Conservation (phyloP, 768 basidiomycete genomes). For the Pholiota microspora region DNA sequence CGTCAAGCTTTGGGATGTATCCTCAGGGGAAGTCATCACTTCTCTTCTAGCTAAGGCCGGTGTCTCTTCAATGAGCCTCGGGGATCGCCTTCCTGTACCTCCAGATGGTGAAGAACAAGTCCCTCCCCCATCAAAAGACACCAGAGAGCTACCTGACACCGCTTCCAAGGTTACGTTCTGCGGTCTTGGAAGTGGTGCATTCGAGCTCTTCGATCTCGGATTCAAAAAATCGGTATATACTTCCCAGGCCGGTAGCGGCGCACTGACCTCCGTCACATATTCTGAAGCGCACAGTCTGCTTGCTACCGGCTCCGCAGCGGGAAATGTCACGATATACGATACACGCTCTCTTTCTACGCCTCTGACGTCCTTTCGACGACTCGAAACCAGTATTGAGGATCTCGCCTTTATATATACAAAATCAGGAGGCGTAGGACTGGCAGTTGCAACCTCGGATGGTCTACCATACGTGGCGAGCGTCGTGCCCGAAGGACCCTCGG, state of each 20-base stretch:
- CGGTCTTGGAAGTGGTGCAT: slow-evolving; percentile 53
- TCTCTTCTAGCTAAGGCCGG: slow-evolving; percentile 41
- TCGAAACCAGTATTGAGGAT: slow-evolving; percentile 49
- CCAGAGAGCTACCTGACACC: slow-evolving; percentile 45
- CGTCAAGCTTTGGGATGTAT: slow-evolving; percentile 71
- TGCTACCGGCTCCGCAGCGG: slow-evolving; percentile 56
- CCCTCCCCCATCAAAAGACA: slow-evolving; percentile 20
- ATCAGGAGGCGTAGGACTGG: slow-evolving; percentile 32
- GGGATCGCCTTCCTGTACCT: slow-evolving; percentile 31
- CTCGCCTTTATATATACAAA: slow-evolving; percentile 32
- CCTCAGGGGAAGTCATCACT: slow-evolving; percentile 45
- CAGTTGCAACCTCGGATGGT: slow-evolving; percentile 56
- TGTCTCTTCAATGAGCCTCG: slow-evolving; percentile 44
- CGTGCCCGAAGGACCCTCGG: slow-evolving; percentile 38
- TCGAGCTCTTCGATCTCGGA: slow-evolving; percentile 56
- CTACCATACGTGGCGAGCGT: slow-evolving; percentile 54
- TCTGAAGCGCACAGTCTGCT: slow-evolving; percentile 39
- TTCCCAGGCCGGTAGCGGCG: slow-evolving; percentile 14
- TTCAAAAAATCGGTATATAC: slow-evolving; percentile 28
- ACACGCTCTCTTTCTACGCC: slow-evolving; percentile 40
- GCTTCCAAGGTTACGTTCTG: slow-evolving; percentile 47
- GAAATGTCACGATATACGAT: slow-evolving; percentile 57
- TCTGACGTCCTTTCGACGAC: slow-evolving; percentile 42
- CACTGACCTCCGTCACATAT: slow-evolving; percentile 46
- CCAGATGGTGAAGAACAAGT: slow-evolving; percentile 23